Evolutionary conservation across 805 yeast species (phyloP).

Genomic region (Kregervanrija delftensis): DNA sequence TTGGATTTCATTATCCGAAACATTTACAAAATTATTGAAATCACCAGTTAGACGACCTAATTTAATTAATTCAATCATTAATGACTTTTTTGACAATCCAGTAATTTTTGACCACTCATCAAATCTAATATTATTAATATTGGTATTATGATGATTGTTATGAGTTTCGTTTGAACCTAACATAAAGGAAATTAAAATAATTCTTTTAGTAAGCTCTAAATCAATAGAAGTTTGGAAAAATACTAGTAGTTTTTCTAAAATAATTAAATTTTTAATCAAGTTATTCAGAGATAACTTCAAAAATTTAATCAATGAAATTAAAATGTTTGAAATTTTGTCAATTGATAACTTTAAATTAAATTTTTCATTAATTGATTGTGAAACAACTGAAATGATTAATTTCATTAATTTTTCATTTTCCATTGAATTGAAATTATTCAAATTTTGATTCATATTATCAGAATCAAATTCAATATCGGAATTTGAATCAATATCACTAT

Average conservation of each 20-base stretch:
- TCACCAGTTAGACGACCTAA: conserved; percentile 1
- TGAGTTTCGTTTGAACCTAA: conserved; percentile 5
- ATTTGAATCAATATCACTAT: conserved; percentile 1
- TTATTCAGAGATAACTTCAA: conserved; percentile 3
- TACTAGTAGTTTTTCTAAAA: conserved; percentile 7
- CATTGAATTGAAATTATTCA: background rate
- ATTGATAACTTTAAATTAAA: conserved; percentile 1
- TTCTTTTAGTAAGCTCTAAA: conserved; percentile 2
- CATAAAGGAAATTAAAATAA: conserved; percentile 11
- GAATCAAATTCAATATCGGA: conserved; percentile 2
- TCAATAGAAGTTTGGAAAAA: background rate
- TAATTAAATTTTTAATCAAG: conserved; percentile 6
- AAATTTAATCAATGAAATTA: conserved; percentile 1
- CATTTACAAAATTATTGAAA: background rate
- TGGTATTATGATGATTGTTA: background rate
- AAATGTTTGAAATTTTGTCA: conserved; percentile 1
- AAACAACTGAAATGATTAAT: conserved; percentile 1
- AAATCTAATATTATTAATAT: conserved; percentile 2
- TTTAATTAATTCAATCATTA: conserved; percentile 4
- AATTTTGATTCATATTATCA: conserved; percentile 1
- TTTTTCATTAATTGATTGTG: conserved; percentile 1
- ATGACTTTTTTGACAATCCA: conserved; percentile 9
- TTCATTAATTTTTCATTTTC: conserved; percentile 3
- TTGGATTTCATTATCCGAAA: conserved; percentile 7
- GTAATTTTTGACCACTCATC: conserved; percentile 13